phyloP scores from a whole-genome alignment of 2,329 filamentous ascomycete genomes.

The Fusarium azukiicola region DNA sequence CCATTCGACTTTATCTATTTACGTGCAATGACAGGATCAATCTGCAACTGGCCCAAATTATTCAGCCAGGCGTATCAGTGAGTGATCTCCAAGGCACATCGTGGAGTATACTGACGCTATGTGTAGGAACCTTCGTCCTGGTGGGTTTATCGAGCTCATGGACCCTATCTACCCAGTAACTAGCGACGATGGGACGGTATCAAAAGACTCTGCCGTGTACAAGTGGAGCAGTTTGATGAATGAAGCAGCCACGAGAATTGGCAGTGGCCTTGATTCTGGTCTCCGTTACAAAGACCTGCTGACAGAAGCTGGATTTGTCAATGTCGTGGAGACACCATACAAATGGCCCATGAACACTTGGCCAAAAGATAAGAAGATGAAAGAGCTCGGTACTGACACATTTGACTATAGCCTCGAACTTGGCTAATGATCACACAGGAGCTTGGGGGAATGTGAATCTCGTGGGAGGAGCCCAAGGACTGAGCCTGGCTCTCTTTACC shows the following conservation, averaged over 20 bases:
- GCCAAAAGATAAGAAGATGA: constrained; percentile 29
- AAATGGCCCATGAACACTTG: constrained; percentile 45
- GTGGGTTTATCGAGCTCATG: constrained; percentile 40
- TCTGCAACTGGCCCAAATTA: constrained; percentile 30
- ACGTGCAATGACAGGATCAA: constrained; percentile 34
- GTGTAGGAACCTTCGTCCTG: constrained; percentile 37
- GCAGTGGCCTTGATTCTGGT: constrained; percentile 23
- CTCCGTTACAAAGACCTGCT: constrained; percentile 40
- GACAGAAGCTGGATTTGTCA: constrained; percentile 30
- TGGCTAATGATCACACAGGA: neutral
- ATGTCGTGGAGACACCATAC: constrained; percentile 31
- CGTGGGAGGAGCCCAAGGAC: constrained; percentile 27
- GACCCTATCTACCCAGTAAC: constrained; percentile 36
- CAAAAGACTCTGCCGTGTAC: constrained; percentile 33
- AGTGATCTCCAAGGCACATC: neutral
- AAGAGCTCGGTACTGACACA: constrained; percentile 26
- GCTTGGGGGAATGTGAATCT: constrained; percentile 37
- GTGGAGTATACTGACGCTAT: too few species aligned
- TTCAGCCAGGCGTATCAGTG: constrained; percentile 30
- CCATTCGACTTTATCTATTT: constrained; percentile 42
- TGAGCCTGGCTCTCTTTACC: constrained; percentile 31
- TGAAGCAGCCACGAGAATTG: constrained; percentile 26
- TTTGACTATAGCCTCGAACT: too few species aligned
- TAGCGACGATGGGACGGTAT: constrained; percentile 36
- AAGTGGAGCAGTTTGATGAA: constrained; percentile 41